Conservation (phyloP, 2,329 filamentous ascomycete species). For the Epicoccum sorghinum region DNA sequence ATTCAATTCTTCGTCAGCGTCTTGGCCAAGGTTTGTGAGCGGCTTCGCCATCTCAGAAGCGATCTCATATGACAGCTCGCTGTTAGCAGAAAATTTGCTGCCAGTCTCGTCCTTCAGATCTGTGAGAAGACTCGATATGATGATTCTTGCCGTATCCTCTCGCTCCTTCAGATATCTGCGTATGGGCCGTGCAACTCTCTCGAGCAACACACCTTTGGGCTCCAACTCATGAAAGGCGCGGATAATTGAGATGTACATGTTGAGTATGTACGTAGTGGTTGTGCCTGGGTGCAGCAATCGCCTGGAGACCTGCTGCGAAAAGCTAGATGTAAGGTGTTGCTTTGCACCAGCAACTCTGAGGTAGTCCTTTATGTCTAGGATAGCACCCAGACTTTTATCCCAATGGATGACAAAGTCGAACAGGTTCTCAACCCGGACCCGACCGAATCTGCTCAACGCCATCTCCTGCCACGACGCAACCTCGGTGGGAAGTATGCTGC, state of each 20-base stretch:
- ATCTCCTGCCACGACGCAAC: conserved; percentile 74
- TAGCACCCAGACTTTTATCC: conserved; percentile 72
- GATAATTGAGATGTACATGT: conserved; percentile 80
- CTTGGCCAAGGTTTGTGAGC: conserved; percentile 59
- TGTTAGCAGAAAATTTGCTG: conserved; percentile 58
- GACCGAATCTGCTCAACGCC: conserved; percentile 70
- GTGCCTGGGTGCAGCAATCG: conserved; percentile 76
- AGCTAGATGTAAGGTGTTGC: conserved; percentile 71
- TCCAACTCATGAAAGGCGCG: conserved; percentile 77
- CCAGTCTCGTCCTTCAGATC: conserved; percentile 58
- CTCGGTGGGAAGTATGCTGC: conserved; percentile 47
- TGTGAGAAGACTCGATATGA: conserved; percentile 75
- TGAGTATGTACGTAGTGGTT: conserved; percentile 76
- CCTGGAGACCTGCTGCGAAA: conserved; percentile 68
- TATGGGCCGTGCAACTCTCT: conserved; percentile 74
- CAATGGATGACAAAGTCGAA: conserved; percentile 81
- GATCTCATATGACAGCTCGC: conserved; percentile 71
- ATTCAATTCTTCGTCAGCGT: conserved; percentile 70
- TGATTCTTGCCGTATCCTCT: conserved; percentile 78
- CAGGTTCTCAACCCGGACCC: conserved; percentile 71
- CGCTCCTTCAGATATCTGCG: conserved; percentile 77
- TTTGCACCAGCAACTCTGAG: conserved; percentile 72
- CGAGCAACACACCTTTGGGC: conserved; percentile 76
- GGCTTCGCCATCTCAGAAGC: conserved; percentile 69
- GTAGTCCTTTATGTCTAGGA: conserved; percentile 75